Base-by-base conservation (phyloP, 768 basidiomycete genomes). In the Rhodotorula kratochvilovae region DNA sequence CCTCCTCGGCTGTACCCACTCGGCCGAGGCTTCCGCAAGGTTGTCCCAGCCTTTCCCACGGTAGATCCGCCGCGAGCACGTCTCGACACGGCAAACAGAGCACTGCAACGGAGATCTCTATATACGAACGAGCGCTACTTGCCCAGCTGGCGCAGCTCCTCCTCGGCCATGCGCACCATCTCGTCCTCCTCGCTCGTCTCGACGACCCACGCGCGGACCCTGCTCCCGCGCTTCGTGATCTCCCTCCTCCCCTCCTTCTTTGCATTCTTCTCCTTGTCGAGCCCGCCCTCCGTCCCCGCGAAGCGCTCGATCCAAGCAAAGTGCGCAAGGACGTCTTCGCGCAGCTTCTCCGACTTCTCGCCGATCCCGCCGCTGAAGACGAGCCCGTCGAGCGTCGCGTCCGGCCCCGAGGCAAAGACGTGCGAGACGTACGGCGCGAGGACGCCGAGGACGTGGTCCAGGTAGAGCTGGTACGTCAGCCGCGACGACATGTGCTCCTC, bases 301-400 rank as follows among this genome's bases (percentile, higher is more conserved):
- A 82, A 80, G 68, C 87, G 88, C 3, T 90, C 91, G 55, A 93
- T 78, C 81, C 86, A 89, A 25, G 63, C 75, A 25, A 88, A 81
- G 45, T 84, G 82, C 46, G 83, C 79, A 7, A 84, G 83, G 27
- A 94, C 82, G 29, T 85, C 85, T 50, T 81, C 78, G 54, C 92
- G 81, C 64, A 97, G 80, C 74, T 85, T 83, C 27, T 80, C 82
- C 70, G 87, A 86, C 73, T 83, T 84, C 80, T 96, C 93, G 0
- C 93, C 93, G 63, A 96, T 91, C 0, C 92, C 92, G 6, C 92
- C 92, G 0, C 90, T 84, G 79, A 94, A 92, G 21, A 93, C 89
- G 53, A 94, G 77, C 3, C 88, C 91, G 78, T 92, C 89, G 19
- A 92, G 76, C 29, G 70, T 39, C 54, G 46, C 43, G 15, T 59